Percentiles rank a stretch among this genome's conserved stretches.
Conservation (phyloP, 1,284 basidiomycete genomes). For the Tetrapyrgos nigripes region DNA sequence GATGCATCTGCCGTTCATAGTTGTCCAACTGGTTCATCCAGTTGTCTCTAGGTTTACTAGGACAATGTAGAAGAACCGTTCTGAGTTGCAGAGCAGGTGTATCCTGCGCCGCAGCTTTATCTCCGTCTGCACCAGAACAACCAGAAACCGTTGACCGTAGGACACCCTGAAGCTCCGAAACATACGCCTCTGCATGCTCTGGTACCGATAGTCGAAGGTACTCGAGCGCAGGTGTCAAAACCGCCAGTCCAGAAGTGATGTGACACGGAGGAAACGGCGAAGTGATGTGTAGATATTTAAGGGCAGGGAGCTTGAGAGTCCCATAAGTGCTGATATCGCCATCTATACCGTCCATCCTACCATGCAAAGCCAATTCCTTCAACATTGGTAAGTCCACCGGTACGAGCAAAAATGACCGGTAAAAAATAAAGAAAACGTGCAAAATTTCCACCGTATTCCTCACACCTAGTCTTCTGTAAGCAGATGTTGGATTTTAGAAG, state of each 20-base stretch:
- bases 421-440: slow-evolving; percentile 8
- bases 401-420: slow-evolving; percentile 1
- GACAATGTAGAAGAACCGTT: neutral
- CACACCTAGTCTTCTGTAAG: no score
- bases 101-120: neutral
- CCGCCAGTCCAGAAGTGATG: neutral
- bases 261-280: slow-evolving; percentile 1
- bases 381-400: neutral
- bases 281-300: slow-evolving; percentile 1
- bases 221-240: neutral
- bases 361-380: neutral
- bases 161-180: neutral
- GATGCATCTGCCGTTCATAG: slow-evolving; percentile 1
- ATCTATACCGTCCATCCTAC: neutral
- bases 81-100: neutral
- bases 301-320: neutral
- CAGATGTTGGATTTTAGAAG: no score
- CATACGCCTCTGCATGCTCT: neutral
- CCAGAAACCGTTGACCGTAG: neutral
- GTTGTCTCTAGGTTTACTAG: neutral
- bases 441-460: neutral
- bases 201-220: neutral
- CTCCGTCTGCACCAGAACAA: neutral
- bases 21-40: neutral
- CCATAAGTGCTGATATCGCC: neutral